These are phyloP conservation scores for Dactylellina cionopaga DNA, from an alignment of 2,329 filamentous ascomycete genomes.

Conservation along the genomic window DNA sequence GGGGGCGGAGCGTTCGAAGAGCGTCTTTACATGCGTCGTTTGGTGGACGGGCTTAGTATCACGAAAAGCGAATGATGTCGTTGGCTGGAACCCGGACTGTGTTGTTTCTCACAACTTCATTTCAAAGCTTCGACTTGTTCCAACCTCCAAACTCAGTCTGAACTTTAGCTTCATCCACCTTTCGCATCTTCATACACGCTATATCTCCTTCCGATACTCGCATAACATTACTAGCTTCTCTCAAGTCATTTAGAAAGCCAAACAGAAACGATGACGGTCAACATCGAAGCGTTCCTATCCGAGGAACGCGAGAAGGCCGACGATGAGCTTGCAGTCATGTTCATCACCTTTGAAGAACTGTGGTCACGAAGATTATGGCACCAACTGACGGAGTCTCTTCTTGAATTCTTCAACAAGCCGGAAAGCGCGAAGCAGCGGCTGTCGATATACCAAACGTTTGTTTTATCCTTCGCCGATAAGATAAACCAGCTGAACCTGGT, in stretches of 20 bases:
- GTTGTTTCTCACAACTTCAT: slow-evolving; percentile 35
- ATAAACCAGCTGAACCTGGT: slow-evolving; percentile 99
- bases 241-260: neutral
- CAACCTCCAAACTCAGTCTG: slow-evolving; percentile 22
- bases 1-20: slow-evolving; percentile 5
- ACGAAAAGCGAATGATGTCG: slow-evolving; percentile 51
- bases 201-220: slow-evolving; percentile 7
- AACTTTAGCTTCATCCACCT: slow-evolving; percentile 14
- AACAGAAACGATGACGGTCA: slow-evolving; percentile 74
- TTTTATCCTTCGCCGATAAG: slow-evolving; percentile 95
- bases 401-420: slow-evolving; percentile 85
- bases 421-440: slow-evolving; percentile 85
- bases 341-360: slow-evolving; percentile 91
- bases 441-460: slow-evolving; percentile 91
- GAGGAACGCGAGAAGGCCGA: slow-evolving; percentile 89
- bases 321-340: slow-evolving; percentile 84
- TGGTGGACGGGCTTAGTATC: slow-evolving; percentile 25
- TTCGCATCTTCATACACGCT: slow-evolving; percentile 1
- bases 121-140: slow-evolving; percentile 22
- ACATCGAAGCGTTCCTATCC: slow-evolving; percentile 90
- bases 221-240: neutral
- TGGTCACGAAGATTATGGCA: slow-evolving; percentile 99
- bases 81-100: slow-evolving; percentile 38
- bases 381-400: slow-evolving; percentile 88
- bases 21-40: slow-evolving; percentile 41